Conservation (phyloP, 768 basidiomycete genomes). For the Lentinula raphanica region DNA sequence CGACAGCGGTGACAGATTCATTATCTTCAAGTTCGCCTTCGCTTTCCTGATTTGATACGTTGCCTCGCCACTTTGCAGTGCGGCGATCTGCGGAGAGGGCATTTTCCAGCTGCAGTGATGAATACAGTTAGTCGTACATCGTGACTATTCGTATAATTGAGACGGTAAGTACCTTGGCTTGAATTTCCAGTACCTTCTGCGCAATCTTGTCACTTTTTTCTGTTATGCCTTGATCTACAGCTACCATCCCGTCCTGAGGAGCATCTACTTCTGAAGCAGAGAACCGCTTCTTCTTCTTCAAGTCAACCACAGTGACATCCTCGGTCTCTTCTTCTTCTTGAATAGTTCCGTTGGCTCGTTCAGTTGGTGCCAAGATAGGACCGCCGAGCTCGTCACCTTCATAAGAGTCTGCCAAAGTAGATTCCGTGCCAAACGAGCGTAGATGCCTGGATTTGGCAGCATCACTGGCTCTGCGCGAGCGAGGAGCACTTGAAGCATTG, state of each 20-base stretch:
- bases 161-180: slow-evolving; percentile 69
- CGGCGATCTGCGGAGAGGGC: slow-evolving; percentile 63
- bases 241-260: slow-evolving; percentile 74
- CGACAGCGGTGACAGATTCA: slow-evolving; percentile 16
- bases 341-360: slow-evolving; percentile 48
- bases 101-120: slow-evolving; percentile 55
- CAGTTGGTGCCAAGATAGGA: slow-evolving; percentile 25
- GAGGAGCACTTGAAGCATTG: slow-evolving; percentile 43
- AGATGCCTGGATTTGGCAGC: slow-evolving; percentile 47
- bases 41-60: slow-evolving; percentile 38
- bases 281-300: slow-evolving; percentile 66
- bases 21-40: slow-evolving; percentile 52
- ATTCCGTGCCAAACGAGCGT: slow-evolving; percentile 74
- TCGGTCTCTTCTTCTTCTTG: slow-evolving; percentile 42
- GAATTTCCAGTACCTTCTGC: slow-evolving; percentile 82
- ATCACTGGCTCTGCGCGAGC: slow-evolving; percentile 60
- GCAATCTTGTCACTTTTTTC: slow-evolving; percentile 84
- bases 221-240: slow-evolving; percentile 83
- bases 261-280: slow-evolving; percentile 62
- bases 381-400: slow-evolving; percentile 39
- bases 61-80: slow-evolving; percentile 33
- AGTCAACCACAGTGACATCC: slow-evolving; percentile 15
- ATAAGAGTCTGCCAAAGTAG: slow-evolving; percentile 69
- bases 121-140: slow-evolving; percentile 6
- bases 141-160: not conserved